Percentiles rank a stretch among this genome's conserved stretches.
Conservation (phyloP, 768 basidiomycete genomes). For the Rhodotorula diobovata region DNA sequence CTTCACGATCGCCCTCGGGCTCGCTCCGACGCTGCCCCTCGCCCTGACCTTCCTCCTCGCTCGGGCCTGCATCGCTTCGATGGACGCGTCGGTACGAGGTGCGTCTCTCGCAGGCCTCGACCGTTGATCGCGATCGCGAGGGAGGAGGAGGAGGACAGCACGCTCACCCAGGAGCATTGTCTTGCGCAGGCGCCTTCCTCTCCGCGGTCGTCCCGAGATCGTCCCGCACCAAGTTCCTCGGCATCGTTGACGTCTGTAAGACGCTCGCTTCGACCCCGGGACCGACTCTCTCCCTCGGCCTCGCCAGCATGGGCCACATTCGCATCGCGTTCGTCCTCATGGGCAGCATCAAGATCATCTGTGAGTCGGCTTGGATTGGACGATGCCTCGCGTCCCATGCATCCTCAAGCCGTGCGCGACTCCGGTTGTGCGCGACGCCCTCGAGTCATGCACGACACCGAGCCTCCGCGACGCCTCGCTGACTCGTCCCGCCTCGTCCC, state of each 20-base stretch:
- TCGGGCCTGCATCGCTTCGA: conserved; percentile 5
- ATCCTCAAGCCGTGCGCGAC: no score
- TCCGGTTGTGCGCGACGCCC: no score
- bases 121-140: no score
- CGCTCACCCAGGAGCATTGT: background rate
- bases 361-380: no score
- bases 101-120: background rate
- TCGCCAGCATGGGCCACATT: conserved; percentile 10
- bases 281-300: conserved; percentile 14
- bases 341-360: conserved; percentile 22
- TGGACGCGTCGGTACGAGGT: conserved; percentile 32
- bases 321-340: conserved; percentile 23
- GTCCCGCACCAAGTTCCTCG: conserved; percentile 28
- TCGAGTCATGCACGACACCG: background rate
- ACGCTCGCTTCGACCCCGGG: conserved; percentile 29
- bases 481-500: no score
- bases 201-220: conserved; percentile 27
- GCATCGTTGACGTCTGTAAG: conserved; percentile 35
- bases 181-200: conserved; percentile 23
- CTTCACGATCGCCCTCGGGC: conserved; percentile 17
- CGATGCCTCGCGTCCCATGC: background rate
- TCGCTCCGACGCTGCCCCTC: conserved; percentile 11
- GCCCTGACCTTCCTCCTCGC: conserved; percentile 24
- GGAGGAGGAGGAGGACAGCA: no score
- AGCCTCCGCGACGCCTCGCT: no score